A percentile compares a stretch with the other conserved stretches of the same genome.
These are phyloP conservation scores for Lathyrus oleraceus DNA, from an alignment of 306 rosid species.

Conservation along the genomic window DNA sequence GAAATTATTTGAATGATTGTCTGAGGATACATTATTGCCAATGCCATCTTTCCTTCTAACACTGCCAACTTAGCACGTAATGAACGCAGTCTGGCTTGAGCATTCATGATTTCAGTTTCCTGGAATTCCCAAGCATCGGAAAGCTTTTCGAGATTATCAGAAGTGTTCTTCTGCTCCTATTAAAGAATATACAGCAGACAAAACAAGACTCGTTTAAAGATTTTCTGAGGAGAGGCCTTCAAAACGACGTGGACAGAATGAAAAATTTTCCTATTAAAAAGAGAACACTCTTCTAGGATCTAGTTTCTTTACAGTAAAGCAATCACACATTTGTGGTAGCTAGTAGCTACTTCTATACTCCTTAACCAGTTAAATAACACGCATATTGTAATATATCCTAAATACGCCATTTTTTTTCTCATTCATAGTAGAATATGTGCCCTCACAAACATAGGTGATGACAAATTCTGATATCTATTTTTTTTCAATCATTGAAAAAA, in stretches of 20 bases:
- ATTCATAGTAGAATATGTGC: background rate
- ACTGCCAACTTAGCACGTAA: constrained; percentile 77
- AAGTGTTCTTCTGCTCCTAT: constrained; percentile 59
- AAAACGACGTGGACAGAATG: background rate
- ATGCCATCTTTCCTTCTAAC: constrained; percentile 82
- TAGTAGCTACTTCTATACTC: background rate
- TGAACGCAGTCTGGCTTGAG: constrained; percentile 67
- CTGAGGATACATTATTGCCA: constrained; percentile 65
- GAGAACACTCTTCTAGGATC: background rate
- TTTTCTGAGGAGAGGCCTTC: constrained; percentile 1
- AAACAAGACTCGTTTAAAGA: constrained; percentile 18
- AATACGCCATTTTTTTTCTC: background rate
- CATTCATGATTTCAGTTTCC: constrained; percentile 74
- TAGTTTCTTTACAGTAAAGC: constrained; percentile 23
- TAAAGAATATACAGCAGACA: constrained; percentile 34
- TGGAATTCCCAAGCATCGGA: constrained; percentile 82
- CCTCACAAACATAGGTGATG: background rate
- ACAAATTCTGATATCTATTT: constrained; percentile 10
- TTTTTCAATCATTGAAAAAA: background rate
- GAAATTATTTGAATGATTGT: constrained; percentile 31
- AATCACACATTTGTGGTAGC: constrained; percentile 18
- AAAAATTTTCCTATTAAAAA: constrained; percentile 7
- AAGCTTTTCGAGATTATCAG: constrained; percentile 54
- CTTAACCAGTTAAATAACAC: constrained; percentile 12
- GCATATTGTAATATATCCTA: background rate